Percentiles rank a stretch among this genome's conserved stretches.
Conservation (phyloP, 371 early-diverging fungal species). For the Nematocida sp. region DNA sequence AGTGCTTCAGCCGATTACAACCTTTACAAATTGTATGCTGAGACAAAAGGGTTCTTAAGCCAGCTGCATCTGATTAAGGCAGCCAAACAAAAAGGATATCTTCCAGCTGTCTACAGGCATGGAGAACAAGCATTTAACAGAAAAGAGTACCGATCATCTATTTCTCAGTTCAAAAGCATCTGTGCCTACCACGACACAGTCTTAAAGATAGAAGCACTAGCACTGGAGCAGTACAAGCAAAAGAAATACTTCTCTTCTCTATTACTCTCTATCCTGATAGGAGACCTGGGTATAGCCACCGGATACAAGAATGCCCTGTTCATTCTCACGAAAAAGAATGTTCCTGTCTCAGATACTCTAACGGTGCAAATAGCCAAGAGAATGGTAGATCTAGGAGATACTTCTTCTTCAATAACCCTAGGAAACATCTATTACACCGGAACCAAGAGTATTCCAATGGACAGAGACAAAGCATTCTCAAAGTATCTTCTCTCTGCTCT, state of each 20-base stretch:
- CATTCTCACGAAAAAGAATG: conserved; percentile 51
- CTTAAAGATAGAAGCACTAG: conserved; percentile 39
- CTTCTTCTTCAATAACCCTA: conserved; percentile 46
- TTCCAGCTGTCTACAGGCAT: conserved; percentile 63
- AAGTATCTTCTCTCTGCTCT: conserved; percentile 56
- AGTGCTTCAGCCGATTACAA: conserved; percentile 54
- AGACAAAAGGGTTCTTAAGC: conserved; percentile 19
- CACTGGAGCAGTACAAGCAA: conserved; percentile 43
- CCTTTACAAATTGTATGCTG: conserved; percentile 47
- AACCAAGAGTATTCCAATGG: conserved; percentile 51
- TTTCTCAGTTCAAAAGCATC: conserved; percentile 43
- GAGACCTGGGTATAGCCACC: conserved; percentile 52
- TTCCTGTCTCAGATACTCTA: conserved; percentile 51
- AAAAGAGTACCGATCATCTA: conserved; percentile 7
- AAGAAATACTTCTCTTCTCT: conserved; percentile 45
- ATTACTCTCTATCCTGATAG: conserved; percentile 45
- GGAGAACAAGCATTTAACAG: conserved; percentile 44
- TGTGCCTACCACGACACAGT: conserved; percentile 45
- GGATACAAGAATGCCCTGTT: conserved; percentile 59
- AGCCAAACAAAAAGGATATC: conserved; percentile 56
- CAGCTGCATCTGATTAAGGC: conserved; percentile 53
- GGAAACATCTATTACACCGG: conserved; percentile 64
- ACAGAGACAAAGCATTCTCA: conserved; percentile 56
- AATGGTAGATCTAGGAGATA: conserved; percentile 24
- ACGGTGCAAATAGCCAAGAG: conserved; percentile 37